These are phyloP conservation scores for Heteromeles arbutifolia DNA, from an alignment of 306 rosid species.

Conservation along the genomic window DNA sequence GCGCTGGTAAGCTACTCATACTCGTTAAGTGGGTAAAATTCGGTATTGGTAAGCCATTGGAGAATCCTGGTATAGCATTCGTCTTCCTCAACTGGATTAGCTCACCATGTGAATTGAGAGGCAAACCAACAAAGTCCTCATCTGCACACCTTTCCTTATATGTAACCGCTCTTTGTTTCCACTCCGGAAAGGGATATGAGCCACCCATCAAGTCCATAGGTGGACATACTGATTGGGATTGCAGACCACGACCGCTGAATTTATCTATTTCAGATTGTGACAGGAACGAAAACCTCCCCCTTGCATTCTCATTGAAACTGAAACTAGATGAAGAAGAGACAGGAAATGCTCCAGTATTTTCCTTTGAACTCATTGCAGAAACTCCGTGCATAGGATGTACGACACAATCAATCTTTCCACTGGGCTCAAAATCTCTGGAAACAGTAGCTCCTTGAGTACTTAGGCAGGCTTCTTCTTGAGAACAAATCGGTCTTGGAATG, in stretches of 20 bases:
- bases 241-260: slow-evolving; percentile 16
- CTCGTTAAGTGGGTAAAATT: neutral
- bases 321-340: slow-evolving; percentile 46
- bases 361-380: slow-evolving; percentile 33
- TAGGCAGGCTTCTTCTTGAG: slow-evolving; percentile 31
- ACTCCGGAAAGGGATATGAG: slow-evolving; percentile 29
- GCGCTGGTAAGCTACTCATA: slow-evolving; percentile 29
- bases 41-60: slow-evolving; percentile 34
- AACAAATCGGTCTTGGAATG: slow-evolving; percentile 34
- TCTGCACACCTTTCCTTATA: slow-evolving; percentile 33
- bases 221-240: slow-evolving; percentile 32
- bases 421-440: slow-evolving; percentile 39
- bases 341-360: slow-evolving; percentile 28
- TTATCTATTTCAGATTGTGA: slow-evolving; percentile 38
- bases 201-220: slow-evolving; percentile 37
- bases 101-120: slow-evolving; percentile 93
- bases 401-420: slow-evolving; percentile 41
- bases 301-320: slow-evolving; percentile 36
- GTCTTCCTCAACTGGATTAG: slow-evolving; percentile 57
- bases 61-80: slow-evolving; percentile 29
- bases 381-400: slow-evolving; percentile 36
- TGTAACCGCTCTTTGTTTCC: slow-evolving; percentile 40
- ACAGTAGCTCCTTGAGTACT: slow-evolving; percentile 30
- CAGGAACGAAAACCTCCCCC: slow-evolving; percentile 32
- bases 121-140: slow-evolving; percentile 59